phyloP scores from a whole-genome alignment of 73 alveolate species.

The Paramecium octaurelia region DNA sequence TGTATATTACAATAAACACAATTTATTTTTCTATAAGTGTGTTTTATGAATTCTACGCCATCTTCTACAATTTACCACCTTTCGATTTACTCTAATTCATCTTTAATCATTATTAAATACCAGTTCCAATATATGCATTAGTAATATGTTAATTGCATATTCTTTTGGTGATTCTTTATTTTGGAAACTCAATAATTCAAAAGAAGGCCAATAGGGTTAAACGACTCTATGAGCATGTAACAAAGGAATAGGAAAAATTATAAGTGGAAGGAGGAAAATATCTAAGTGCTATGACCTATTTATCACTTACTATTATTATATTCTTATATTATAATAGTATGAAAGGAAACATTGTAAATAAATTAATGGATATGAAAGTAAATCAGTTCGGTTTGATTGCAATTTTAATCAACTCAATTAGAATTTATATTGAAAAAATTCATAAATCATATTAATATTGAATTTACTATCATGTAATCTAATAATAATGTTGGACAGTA shows the following conservation, averaged over 20 bases:
- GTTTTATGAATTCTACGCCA: neutral
- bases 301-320: neutral
- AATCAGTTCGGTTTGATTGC: neutral
- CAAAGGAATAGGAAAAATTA: neutral
- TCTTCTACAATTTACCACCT: neutral
- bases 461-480: conserved; percentile 26
- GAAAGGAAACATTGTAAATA: neutral
- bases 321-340: neutral
- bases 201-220: neutral
- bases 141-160: neutral
- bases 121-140: neutral
- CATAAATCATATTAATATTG: conserved; percentile 21
- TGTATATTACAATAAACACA: neutral
- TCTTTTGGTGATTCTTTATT: neutral
- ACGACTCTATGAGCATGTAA: neutral
- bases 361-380: neutral
- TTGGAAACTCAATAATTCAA: neutral
- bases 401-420: neutral
- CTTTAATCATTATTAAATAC: neutral
- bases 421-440: neutral
- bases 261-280: neutral
- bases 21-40: neutral
- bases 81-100: neutral
- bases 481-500: neutral
- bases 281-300: neutral